Percentiles rank a stretch among this genome's conserved stretches.
Conservation (phyloP, 495 filamentous ascomycete genomes). For the Penicillium daleae region DNA sequence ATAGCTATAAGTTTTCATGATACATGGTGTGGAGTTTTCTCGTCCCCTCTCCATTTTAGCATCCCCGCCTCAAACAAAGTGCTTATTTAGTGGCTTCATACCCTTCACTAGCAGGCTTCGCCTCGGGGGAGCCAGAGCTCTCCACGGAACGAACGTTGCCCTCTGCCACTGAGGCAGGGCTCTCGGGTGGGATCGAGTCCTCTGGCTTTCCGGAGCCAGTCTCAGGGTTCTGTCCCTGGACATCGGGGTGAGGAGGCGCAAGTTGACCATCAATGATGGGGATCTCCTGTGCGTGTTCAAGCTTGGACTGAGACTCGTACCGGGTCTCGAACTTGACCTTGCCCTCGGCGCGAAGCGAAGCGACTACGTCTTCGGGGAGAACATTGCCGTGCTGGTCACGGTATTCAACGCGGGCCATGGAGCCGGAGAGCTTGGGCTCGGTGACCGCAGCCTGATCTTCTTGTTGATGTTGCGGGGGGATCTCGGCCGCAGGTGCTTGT, state of each 20-base stretch:
- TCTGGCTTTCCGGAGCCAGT: slow-evolving; percentile 48
- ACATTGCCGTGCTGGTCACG: slow-evolving; percentile 93
- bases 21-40: slow-evolving; percentile 28
- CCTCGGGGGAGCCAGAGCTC: slow-evolving; percentile 53
- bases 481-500: slow-evolving; percentile 20
- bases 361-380: slow-evolving; percentile 80
- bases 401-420: slow-evolving; percentile 89
- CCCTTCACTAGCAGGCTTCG: slow-evolving; percentile 78
- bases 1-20: slow-evolving; percentile 31
- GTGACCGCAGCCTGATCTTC: slow-evolving; percentile 47
- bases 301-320: slow-evolving; percentile 85
- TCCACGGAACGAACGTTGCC: slow-evolving; percentile 65
- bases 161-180: slow-evolving; percentile 55
- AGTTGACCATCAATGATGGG: slow-evolving; percentile 70
- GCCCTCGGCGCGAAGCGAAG: slow-evolving; percentile 71
- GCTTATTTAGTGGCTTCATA: slow-evolving; percentile 62
- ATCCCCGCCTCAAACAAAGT: slow-evolving; percentile 13
- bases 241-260: slow-evolving; percentile 83
- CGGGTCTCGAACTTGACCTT: slow-evolving; percentile 93
- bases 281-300: slow-evolving; percentile 44
- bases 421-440: slow-evolving; percentile 60
- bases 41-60: slow-evolving; percentile 19
- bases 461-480: slow-evolving; percentile 19
- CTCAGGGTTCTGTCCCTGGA: slow-evolving; percentile 71
- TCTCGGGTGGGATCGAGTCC: slow-evolving; percentile 45